Percentiles rank a stretch among this genome's conserved stretches.
These are phyloP conservation scores for Exserohilum rostratum DNA, from an alignment of 2,329 filamentous ascomycete genomes.

Conservation along the genomic window DNA sequence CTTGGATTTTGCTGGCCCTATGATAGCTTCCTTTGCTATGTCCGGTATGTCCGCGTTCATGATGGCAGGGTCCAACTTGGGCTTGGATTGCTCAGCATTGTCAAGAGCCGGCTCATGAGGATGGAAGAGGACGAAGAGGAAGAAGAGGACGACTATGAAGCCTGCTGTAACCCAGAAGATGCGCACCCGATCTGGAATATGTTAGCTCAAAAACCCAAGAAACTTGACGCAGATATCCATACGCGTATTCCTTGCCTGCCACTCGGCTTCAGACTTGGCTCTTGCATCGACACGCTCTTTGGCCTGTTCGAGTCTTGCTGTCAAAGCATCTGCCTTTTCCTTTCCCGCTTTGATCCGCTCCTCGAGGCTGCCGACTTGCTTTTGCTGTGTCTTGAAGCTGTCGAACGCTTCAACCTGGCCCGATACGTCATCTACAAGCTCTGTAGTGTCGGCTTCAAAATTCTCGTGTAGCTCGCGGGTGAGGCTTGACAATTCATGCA, in stretches of 20 bases:
- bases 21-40: conserved; percentile 43
- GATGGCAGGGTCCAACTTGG: conserved; percentile 27
- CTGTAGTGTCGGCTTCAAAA: conserved; percentile 66
- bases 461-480: conserved; percentile 63
- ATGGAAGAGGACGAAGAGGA: conserved; percentile 53
- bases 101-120: conserved; percentile 32
- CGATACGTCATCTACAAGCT: conserved; percentile 65
- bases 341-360: conserved; percentile 66
- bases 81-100: conserved; percentile 8
- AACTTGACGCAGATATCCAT: conserved; percentile 7
- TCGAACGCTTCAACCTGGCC: conserved; percentile 66
- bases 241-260: conserved; percentile 66
- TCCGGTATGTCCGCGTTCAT: conserved; percentile 40
- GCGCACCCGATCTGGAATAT: conserved; percentile 58
- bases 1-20: conserved; percentile 18
- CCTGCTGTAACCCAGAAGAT: conserved; percentile 66
- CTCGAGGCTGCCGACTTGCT: conserved; percentile 67
- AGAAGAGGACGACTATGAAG: conserved; percentile 53
- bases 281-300: conserved; percentile 69
- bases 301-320: conserved; percentile 68
- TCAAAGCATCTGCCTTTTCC: conserved; percentile 64
- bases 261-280: conserved; percentile 69
- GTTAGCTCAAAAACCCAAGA: conserved; percentile 16
- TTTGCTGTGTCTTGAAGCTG: conserved; percentile 69
- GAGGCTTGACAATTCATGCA: conserved; percentile 70